Evolutionary conservation across 225 moss, liverwort and hornwort species (phyloP), one percentile per base, ranked within the genome.

Genomic region (Pseudoscleropodium purum): DNA sequence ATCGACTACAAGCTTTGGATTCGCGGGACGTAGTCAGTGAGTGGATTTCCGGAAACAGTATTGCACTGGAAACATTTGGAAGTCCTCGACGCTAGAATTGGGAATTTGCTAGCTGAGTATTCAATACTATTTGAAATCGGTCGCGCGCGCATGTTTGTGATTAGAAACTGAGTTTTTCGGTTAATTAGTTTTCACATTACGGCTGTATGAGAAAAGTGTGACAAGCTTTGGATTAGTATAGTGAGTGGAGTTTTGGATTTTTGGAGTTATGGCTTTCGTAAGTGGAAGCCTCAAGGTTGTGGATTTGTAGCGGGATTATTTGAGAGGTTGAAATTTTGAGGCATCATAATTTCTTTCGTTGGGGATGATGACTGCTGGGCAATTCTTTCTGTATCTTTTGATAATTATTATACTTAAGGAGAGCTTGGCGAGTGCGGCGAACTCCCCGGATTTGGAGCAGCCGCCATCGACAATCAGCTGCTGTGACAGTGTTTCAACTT

Each of bases 351-450:
- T 81, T 41, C 30, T 81, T 30, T 82, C 15, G 31, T 29, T 25
- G 51, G 86, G 13, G 75, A 63, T 86, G 79, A 92, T 92, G 93
- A 93, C 92, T 66, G 92, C 90, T 21, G 91, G 84, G 43, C 94
- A 94, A 30, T 94, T 94, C 64, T 91, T 94, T 72, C 66, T 92
- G 87, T 92, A 81, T 89, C 70, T 92, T 34, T 87, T 92, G 87
- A 92, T 92, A 21, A 89, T 92, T 29, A 92, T 92, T 10, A 92
- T 92, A 5, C 91, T 92, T 8, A 73, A 77, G 36, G 92, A 92
- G 75, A 94, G 94, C 91, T 94, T 94, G 89, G 93, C 91, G 23
- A 87, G 90, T 45, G 85, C 89, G 8, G 36, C 43, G n/a, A 26
- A 62, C 57, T 68, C 33, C 24, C 18, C 43, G 3, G 87, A 51